Base-by-base conservation (phyloP, 2,329 filamentous ascomycete genomes). In the Fusarium austroafricanum region DNA sequence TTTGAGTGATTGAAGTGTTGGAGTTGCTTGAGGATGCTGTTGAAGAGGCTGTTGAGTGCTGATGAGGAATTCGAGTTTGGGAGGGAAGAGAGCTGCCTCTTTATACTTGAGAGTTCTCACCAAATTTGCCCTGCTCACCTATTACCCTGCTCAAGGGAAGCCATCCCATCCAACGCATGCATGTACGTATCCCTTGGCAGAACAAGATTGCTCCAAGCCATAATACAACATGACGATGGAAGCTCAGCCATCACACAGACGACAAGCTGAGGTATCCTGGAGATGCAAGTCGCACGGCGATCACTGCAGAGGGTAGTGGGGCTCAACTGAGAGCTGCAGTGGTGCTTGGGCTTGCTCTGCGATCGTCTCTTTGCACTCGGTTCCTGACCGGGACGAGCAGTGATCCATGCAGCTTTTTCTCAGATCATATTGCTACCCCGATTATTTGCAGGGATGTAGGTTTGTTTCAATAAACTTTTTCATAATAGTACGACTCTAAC, bases 21-120 rank as follows among this genome's bases (percentile, higher is more conserved):
- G 31, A 26, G 11, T 11, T 59, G 40, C 2, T 55, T 46, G 26
- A 65, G 11, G 21, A 31, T 60, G 47, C 15, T 68, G 46, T 40
- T 51, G 38, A 37, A 45, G 28, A 39, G 47, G 53, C 2, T 59
- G 53, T n/a, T 57, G 39, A 46, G 33, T 67, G 52, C 10, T 67
- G 64, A 40, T 52, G 49, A 68, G 47, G 26, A 43, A 43, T 26
- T 55, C 10, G 42, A 53, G 11, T 35, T 51, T 43, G n/a, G n/a
- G 11, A 37, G 40, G 23, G 42, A 42, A 61, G 21, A 39, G 47
- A 8, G 10, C 4, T 12, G 42, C 9, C n/a, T 44, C 26, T 68
- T 67, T 68, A 68, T 67, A 67, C 47, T 38, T 21, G 37, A 37
- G 7, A n/a, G 2, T 1, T 37, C 15, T 45, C 38, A 40, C 18